These are phyloP conservation scores for Lobulomyces angularis DNA, from an alignment of 192 early-diverging fungal genomes.

Conservation along the genomic window DNA sequence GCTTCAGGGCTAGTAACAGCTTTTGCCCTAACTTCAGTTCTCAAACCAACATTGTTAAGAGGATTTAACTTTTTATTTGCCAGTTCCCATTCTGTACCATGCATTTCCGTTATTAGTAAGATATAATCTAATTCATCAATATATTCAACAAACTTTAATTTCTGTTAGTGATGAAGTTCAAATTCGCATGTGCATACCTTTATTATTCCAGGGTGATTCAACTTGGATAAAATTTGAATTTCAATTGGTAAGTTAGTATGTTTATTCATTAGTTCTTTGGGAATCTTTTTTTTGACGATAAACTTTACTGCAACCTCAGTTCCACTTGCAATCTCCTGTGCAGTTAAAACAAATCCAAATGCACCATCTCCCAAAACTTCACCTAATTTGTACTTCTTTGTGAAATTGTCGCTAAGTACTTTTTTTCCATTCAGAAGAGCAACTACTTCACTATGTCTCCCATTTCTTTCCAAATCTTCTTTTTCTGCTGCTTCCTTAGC, in stretches of 20 bases:
- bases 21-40: conserved; percentile 3
- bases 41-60: conserved; percentile 19
- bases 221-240: conserved; percentile 16
- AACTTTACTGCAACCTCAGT: conserved; percentile 42
- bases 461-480: conserved; percentile 11
- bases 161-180: no score
- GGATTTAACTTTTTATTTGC: conserved; percentile 21
- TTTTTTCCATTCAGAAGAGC: conserved; percentile 18
- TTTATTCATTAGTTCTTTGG: conserved; percentile 19
- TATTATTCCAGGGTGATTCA: conserved; percentile 34
- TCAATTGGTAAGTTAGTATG: conserved; percentile 18
- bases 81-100: conserved; percentile 27
- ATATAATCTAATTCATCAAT: conserved; percentile 23
- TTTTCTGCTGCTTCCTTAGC: no score
- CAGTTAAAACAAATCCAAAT: conserved; percentile 38
- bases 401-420: conserved; percentile 8
- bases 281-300: conserved; percentile 26
- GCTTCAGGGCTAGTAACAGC: conserved; percentile 1
- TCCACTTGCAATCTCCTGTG: conserved; percentile 12
- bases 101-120: conserved; percentile 34
- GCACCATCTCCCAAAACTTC: conserved; percentile 36
- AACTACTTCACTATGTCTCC: conserved; percentile 13
- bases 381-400: conserved; percentile 14
- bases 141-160: conserved; percentile 37
- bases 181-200: no score